Conservation (phyloP, 1,284 basidiomycete species). For the Heterobasidion irregulare region DNA sequence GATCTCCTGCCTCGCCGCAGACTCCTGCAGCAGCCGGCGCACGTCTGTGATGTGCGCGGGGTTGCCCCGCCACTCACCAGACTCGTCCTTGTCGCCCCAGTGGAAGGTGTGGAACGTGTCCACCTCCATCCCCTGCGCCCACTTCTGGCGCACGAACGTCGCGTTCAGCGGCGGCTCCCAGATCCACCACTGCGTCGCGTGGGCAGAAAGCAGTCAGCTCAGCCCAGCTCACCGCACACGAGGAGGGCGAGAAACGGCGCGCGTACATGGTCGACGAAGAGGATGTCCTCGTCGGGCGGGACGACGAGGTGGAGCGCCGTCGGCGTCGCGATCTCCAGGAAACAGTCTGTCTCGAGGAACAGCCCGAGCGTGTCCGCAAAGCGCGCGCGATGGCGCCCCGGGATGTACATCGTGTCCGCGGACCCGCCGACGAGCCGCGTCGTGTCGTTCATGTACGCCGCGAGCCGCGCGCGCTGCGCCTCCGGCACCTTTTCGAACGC, state of each 20-base stretch:
- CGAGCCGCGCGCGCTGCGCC: slow-evolving; percentile 27
- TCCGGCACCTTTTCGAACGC: slow-evolving; percentile 29
- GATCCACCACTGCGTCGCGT: slow-evolving; percentile 34
- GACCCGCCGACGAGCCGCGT: slow-evolving; percentile 38
- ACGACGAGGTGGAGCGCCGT: slow-evolving; percentile 33
- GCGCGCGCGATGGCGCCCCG: slow-evolving; percentile 25
- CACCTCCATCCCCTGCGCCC: slow-evolving; percentile 35
- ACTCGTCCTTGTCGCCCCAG: slow-evolving; percentile 30
- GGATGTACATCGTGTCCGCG: slow-evolving; percentile 41
- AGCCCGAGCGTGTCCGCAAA: slow-evolving; percentile 32
- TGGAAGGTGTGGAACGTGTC: slow-evolving; percentile 45
- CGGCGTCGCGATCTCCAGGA: slow-evolving; percentile 40
- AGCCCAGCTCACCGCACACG: neutral
- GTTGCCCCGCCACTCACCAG: slow-evolving; percentile 28
- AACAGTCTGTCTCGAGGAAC: slow-evolving; percentile 40
- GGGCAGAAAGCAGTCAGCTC: neutral
- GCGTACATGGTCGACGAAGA: slow-evolving; percentile 39
- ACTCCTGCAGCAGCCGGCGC: slow-evolving; percentile 25
- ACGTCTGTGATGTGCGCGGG: slow-evolving; percentile 28
- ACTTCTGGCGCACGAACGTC: slow-evolving; percentile 35
- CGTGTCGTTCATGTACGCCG: slow-evolving; percentile 21
- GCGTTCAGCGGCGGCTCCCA: slow-evolving; percentile 37
- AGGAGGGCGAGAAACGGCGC: neutral
- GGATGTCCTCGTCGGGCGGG: slow-evolving; percentile 29
- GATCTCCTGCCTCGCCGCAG: slow-evolving; percentile 26